phyloP scores from a whole-genome alignment of 2,329 filamentous ascomycete species.

The Iodosphaeria phyllophila region DNA sequence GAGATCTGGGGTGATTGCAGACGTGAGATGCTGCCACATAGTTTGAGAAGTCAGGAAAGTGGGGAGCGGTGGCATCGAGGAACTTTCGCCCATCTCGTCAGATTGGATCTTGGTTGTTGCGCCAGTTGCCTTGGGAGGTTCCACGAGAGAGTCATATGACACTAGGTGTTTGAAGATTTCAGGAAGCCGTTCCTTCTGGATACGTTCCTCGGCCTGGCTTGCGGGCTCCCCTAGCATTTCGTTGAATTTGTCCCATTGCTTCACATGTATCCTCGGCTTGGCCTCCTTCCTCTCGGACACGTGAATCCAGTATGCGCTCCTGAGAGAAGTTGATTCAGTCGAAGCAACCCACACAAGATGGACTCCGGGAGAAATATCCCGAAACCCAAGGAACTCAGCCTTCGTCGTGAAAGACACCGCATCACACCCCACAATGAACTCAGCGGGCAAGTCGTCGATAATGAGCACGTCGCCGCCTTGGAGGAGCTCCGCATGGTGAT shows the following conservation, averaged over 20 bases:
- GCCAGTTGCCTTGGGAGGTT: slow-evolving; percentile 2
- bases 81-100: slow-evolving; percentile 5
- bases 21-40: slow-evolving; percentile 34
- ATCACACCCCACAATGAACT: slow-evolving; percentile 35
- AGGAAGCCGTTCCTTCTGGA: slow-evolving; percentile 22
- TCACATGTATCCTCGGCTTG: slow-evolving; percentile 13
- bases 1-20: slow-evolving; percentile 22
- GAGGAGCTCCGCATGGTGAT: slow-evolving; percentile 7
- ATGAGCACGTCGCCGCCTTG: slow-evolving; percentile 29
- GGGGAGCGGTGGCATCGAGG: too few relatives aligned
- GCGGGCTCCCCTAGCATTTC: slow-evolving; percentile 32
- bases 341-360: slow-evolving; percentile 43
- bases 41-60: slow-evolving; percentile 11
- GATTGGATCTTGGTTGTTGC: too few relatives aligned
- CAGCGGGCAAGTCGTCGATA: slow-evolving; percentile 28
- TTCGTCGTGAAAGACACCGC: slow-evolving; percentile 25
- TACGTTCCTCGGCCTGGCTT: slow-evolving; percentile 22
- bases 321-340: slow-evolving; percentile 23
- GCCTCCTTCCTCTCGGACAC: slow-evolving; percentile 13
- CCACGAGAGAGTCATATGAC: slow-evolving; percentile 17
- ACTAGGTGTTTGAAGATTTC: slow-evolving; percentile 21
- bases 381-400: slow-evolving; percentile 30
- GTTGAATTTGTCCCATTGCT: slow-evolving; percentile 29
- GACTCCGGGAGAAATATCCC: slow-evolving; percentile 31
- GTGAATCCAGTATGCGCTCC: slow-evolving; percentile 39